Evolutionary conservation across 2,329 filamentous ascomycete genomes (phyloP), one percentile per base, ranked within the genome.

Genomic region (Escovopsis weberi): DNA sequence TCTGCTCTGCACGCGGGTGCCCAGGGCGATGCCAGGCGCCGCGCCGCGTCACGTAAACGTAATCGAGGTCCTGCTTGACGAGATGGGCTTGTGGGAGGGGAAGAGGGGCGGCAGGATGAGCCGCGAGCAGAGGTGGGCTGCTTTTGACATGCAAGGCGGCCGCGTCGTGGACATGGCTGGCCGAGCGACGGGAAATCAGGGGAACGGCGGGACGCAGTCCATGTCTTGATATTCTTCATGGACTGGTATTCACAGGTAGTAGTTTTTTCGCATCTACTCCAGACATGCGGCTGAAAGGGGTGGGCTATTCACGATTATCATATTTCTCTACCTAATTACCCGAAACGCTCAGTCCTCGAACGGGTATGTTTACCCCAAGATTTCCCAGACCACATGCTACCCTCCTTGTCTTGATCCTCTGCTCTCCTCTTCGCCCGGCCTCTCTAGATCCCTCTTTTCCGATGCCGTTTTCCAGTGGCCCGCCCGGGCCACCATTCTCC

Each of bases 81-180:
- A 72, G 48, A 44, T 65, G 26, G 70, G 69, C 2, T 50, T 67
- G 26, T 71, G 67, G 68, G 55, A 59, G 49, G 55, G 49, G 2
- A 50, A 37, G 18, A 61, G 58, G 45, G 59, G 56, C 3, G 39
- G 26, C 23, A 50, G 56, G 33, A 46, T 36, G 36, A 47, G 47
- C n/a, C 51, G 74, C 41, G 74, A 78, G 56, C 68, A 73, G 61
- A 61, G 67, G 36, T 78, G 74, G 74, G 64, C 59, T 0, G 63
- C 64, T 3, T 63, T 78, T 7, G 64, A 67, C 26, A 53, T 72
- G 2, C 54, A 53, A 9, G 55, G 55, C 28, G 28, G 4, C 8
- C 8, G 28, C 8, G 4, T 32, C 28, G 28, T 32, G 8, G 28
- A 32, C 28, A 7, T 11, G 7, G 28, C 8, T 11, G 8, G 8